Evolutionary conservation across 2,329 filamentous ascomycete genomes (phyloP), one percentile per base, ranked within the genome.

Genomic region (Rhinocladiella mackenziei): DNA sequence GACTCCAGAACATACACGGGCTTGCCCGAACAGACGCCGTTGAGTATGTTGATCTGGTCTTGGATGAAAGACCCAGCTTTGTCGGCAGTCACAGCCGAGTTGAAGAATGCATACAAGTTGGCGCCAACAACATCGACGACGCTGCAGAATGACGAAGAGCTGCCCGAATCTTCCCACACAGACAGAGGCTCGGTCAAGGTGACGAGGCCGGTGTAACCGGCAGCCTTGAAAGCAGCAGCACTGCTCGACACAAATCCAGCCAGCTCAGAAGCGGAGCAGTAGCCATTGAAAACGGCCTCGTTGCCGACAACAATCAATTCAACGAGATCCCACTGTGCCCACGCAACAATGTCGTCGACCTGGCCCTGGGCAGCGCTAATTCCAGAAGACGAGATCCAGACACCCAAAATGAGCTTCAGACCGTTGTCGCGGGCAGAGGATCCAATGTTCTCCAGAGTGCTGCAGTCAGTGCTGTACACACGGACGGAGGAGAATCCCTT

Each of bases 101-200:
- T 94, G 84, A 96, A 97, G 84, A 85, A 96, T 57, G 89, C 82
- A 73, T 97, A 89, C 60, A 94, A 81, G 77, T 96, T 95, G 68
- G 80, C 81, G 67, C 83, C 86, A 26, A 87, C 77, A 50, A 94
- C 73, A 62, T 95, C 89, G 47, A 96, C 75, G 58, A 75, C 77
- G 25, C 61, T 58, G 77, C 91, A 96, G 51, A 96, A 76, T 36
- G 67, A 67, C 22, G 50, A 48, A 14, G 63, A 37, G 22, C 63
- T 59, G 43, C 74, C 76, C 53, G 83, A 74, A 10, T 53, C 50
- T 39, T 71, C 56, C 80, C 88, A 89, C 63, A 84, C 75, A 67
- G 83, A 78, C 58, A 94, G 77, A 43, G 89, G 83, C 73, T 97
- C 91, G 53, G 89, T 84, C 59, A 88, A 94, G 63, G 89, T 94